Evolutionary conservation across 176 grass and related monocot genomes (phyloP), one percentile per base, ranked within the genome.

Genomic region (Aegilops speltoides): DNA sequence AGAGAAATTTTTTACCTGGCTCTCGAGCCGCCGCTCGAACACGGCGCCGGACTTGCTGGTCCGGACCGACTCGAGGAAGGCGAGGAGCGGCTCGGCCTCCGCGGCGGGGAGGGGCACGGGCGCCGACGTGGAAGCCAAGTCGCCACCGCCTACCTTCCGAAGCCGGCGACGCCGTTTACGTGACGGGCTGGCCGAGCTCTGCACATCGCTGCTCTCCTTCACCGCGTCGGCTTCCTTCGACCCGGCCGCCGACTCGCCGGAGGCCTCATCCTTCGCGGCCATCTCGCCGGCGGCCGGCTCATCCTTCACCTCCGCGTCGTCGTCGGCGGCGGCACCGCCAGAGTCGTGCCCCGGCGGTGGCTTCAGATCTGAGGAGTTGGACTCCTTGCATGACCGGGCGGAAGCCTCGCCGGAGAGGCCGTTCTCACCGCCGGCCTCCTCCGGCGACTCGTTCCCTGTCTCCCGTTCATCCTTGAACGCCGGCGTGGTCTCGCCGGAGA

Each of bases 201-300:
- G 95, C 79, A 90, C 88, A 80, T 98, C 95, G 89, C 91, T 98
- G 85, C 84, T 95, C 81, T 98, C 93, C 89, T 89, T 94, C 34
- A 65, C 85, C 10, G 37, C 88, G 6, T 33, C 88, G 54, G 80
- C 65, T 17, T 89, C 85, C 74, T 93, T 94, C 10, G 96, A 94
- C 86, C 90, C 87, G 17, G 88, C 93, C 62, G 85, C 92, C 48
- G 92, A 98, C 88, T 96, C 96, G 22, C 93, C 90, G 20, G 90
- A 91, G 3, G 71, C 59, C 78, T 88, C 83, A 48, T 82, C 83
- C 38, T 85, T 85, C 74, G 67, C 67, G 25, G 43, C 64, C 40
- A 65, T 10, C 64, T 80, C 85, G 62, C 24, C 52, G 0, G 15
- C 72, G 5, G n/a, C 63, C 24, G 57, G 69, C 16, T 57, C 85